Base-by-base conservation (phyloP, 1,284 basidiomycete species). In the Hortiboletus rubellus region DNA sequence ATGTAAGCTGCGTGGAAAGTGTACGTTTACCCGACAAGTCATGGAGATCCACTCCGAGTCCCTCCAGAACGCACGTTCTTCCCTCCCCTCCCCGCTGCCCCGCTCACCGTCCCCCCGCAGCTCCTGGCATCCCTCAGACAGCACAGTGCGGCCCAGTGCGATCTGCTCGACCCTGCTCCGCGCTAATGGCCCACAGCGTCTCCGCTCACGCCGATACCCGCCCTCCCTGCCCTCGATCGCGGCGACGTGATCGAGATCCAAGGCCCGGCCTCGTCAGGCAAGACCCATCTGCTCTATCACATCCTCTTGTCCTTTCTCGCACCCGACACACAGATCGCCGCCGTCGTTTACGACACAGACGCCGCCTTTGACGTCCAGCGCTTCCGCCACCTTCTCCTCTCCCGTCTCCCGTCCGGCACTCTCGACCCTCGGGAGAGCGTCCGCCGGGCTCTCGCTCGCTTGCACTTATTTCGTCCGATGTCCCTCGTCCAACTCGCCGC, bases 271-370 rank as follows among this genome's bases (percentile, higher is more conserved):
- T 79, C 79, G 22, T 84, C 85, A 17, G 91, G 89, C 38, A 94
- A 93, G 72, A 86, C 87, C 2, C 85, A 88, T 58, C 71, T 93
- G 11, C 71, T 91, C 27, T 87, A 88, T 67, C 80, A 83, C 65
- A 71, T 90, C 54, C 67, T 89, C 36, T 74, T 82, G n/a, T 79
- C 76, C 30, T 85, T 86, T 61, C 75, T 91, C 52, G 71, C 85
- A 12, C 87, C 89, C 10, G 55, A 60, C 5, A 58, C 84, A 11
- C 79, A 76, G 43, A 85, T 84, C 66, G 78, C 79, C 54, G 89
- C 84, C 18, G 73, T 87, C 31, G 72, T 92, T 57, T 79, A 86
- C 62, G 91, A 94, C 70, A 82, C 81, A 45, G 86, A 92, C 64
- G 77, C 74, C 43, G 79, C 81, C 14, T 90, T 91, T 69, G 77